phyloP scores from a whole-genome alignment of 2,329 filamentous ascomycete genomes.

The Aspergillus proliferans region DNA sequence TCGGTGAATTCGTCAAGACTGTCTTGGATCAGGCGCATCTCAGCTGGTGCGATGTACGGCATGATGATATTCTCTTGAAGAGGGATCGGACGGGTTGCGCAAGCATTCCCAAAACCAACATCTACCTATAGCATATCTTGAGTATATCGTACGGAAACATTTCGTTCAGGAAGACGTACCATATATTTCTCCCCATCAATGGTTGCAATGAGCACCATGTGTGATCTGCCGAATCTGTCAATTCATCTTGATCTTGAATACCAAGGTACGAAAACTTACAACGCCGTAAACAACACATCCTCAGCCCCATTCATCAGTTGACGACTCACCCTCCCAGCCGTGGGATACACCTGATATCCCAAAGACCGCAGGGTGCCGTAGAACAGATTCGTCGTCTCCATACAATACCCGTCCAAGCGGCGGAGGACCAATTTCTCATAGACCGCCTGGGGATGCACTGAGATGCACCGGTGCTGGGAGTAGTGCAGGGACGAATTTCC shows the following conservation, averaged over 20 bases:
- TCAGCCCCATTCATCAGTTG: background rate
- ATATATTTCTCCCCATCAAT: constrained; percentile 43
- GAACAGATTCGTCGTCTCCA: constrained; percentile 55
- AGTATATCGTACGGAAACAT: background rate
- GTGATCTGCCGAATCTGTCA: constrained; percentile 29
- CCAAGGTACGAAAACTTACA: constrained; percentile 29
- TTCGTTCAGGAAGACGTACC: constrained; percentile 14
- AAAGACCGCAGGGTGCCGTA: constrained; percentile 46
- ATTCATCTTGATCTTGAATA: background rate
- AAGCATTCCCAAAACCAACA: constrained; percentile 60
- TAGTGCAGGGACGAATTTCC: constrained; percentile 55
- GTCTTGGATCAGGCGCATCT: constrained; percentile 50
- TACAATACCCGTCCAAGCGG: constrained; percentile 54
- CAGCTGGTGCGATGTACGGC: constrained; percentile 47
- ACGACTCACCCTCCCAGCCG: constrained; percentile 44
- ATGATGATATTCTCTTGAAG: constrained; percentile 39
- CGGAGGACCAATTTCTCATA: constrained; percentile 49
- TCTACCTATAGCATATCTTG: constrained; percentile 46
- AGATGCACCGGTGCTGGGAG: constrained; percentile 43
- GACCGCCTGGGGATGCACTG: constrained; percentile 44
- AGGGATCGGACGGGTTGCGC: constrained; percentile 52
- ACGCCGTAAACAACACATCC: constrained; percentile 41
- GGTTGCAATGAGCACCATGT: constrained; percentile 58
- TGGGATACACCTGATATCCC: constrained; percentile 50
- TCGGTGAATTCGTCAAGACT: constrained; percentile 42